Evolutionary conservation across 306 rosid species (phyloP).

Genomic region (Morella rubra): DNA sequence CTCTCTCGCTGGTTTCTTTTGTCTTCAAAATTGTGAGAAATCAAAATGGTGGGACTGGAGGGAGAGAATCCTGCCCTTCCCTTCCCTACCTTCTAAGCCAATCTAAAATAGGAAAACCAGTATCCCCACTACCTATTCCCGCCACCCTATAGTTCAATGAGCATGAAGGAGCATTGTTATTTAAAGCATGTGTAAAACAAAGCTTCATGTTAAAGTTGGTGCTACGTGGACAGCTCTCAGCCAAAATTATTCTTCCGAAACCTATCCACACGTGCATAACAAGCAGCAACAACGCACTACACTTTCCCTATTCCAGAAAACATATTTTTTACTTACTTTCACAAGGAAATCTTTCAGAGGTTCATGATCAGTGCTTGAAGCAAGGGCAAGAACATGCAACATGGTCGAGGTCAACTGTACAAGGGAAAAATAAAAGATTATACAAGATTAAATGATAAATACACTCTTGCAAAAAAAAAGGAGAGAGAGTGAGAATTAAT

Average conservation of each 20-base stretch:
- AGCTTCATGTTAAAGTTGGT: too few relatives aligned
- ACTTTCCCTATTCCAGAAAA: not conserved
- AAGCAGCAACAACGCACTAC: not conserved
- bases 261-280: not conserved
- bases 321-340: slow-evolving; percentile 50
- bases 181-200: not conserved
- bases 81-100: not conserved
- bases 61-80: not conserved
- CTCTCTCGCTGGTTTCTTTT: not conserved
- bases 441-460: slow-evolving; percentile 13
- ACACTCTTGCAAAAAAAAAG: not conserved
- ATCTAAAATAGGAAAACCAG: not conserved
- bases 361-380: slow-evolving; percentile 56
- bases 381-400: slow-evolving; percentile 74
- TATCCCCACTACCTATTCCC: not conserved
- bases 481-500: slow-evolving; percentile 14
- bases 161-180: not conserved
- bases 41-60: not conserved
- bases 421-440: slow-evolving; percentile 6
- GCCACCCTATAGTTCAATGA: not conserved
- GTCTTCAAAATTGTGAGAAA: not conserved
- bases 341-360: slow-evolving; percentile 70
- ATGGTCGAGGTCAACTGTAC: slow-evolving; percentile 82
- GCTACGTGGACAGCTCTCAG: not conserved
- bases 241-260: not conserved